These are phyloP conservation scores for Dalechampia spathulata DNA, from an alignment of 441 rosid genomes.

Conservation along the genomic window DNA sequence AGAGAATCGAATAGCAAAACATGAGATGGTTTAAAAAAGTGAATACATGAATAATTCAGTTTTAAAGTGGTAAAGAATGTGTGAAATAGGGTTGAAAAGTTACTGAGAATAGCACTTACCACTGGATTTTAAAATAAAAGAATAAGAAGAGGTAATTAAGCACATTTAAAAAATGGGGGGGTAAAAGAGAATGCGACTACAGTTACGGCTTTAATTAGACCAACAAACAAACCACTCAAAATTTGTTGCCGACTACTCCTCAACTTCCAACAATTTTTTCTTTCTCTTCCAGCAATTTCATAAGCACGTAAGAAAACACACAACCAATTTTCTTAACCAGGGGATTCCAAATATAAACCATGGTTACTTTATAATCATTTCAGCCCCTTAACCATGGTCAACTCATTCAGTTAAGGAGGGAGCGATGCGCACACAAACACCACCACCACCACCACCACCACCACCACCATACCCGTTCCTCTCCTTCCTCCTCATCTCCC, in stretches of 20 bases:
- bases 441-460: not conserved
- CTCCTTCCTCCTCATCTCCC: not conserved
- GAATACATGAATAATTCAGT: too few relatives aligned
- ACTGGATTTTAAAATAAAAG: too few relatives aligned
- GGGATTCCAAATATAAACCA: constrained; percentile 12
- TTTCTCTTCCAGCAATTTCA: not conserved
- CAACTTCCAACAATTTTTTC: constrained; percentile 23
- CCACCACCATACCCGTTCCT: constrained; percentile 5
- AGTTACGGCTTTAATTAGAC: not conserved
- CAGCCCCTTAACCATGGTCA: constrained; percentile 21
- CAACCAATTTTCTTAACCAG: not conserved
- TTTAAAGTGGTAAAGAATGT: too few relatives aligned
- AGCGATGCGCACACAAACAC: constrained; percentile 1
- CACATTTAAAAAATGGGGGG: too few relatives aligned
- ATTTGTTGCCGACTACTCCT: constrained; percentile 33
- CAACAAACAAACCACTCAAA: constrained; percentile 25
- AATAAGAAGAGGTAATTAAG: too few relatives aligned
- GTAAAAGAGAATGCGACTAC: too few relatives aligned
- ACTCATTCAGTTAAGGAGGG: constrained; percentile 18
- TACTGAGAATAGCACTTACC: too few relatives aligned
- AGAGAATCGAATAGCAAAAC: too few relatives aligned
- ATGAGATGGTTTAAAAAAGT: too few relatives aligned
- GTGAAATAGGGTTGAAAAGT: too few relatives aligned
- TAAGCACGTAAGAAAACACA: too few relatives aligned
- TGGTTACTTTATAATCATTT: constrained; percentile 22